Evolutionary conservation across 192 early-diverging fungal species (phyloP), one percentile per base, ranked within the genome.

Genomic region (Globomyces pollinis-pini): DNA sequence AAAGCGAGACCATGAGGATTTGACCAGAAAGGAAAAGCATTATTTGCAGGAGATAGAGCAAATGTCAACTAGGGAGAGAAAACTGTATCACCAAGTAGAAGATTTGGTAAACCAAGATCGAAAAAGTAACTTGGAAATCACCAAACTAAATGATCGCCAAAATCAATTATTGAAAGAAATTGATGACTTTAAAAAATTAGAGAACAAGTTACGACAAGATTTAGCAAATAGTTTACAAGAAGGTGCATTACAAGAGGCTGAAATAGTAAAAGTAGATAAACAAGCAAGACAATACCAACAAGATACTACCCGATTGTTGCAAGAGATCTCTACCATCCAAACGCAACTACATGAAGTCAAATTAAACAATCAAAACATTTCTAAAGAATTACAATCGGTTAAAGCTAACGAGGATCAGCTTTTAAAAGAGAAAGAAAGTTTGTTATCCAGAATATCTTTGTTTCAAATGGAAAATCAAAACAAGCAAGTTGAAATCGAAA

Each of bases 41-140:
- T 65, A 65, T 28, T 29, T 69, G 12, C 50, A 36, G 7, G 77
- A 79, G 54, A 24, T 79, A 29, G 77, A 79, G 26, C 59, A 73
- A 34, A 49, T 47, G 2, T 38, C 53, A 1, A 13, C 4, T 1
- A 52, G 62, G 6, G 73, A 76, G 36, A 53, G 65, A 24, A 68
- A 73, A 56, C 47, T 74, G 23, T 64, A 55, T 29, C 26, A 21
- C 0, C 62, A 79, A 45, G 32, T 79, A 11, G 71, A 71, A 18
- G 73, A 73, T 5, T 50, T 71, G 2, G 59, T 72, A 8, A 57
- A 53, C 12, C 30, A 44, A 11, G 61, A 75, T 26, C 66, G 62
- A 23, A 59, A 67, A 35, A 12, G 51, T 13, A 9, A 57, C 23
- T 44, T 20, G n/a, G 72, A 79, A 39, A 59, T 71, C 21, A 65